These are phyloP conservation scores for Scortechinia acanthostroma DNA, from an alignment of 2,329 filamentous ascomycete genomes.

Conservation along the genomic window DNA sequence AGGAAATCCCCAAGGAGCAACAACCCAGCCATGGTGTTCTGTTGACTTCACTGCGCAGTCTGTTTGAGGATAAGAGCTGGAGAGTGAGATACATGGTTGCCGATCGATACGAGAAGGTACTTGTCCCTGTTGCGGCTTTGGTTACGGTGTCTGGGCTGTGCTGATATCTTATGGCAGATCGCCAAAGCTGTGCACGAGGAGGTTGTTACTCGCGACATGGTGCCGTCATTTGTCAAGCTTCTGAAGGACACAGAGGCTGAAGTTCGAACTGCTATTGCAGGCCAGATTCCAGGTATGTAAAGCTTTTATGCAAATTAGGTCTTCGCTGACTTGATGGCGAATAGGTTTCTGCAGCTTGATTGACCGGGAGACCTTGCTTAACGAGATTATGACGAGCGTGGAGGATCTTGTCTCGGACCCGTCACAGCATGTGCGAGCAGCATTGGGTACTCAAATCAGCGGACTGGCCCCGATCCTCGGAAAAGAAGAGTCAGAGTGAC, in stretches of 20 bases:
- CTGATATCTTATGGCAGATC: slow-evolving; percentile 47
- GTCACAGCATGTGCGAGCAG: slow-evolving; percentile 92
- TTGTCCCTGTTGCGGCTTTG: slow-evolving; percentile 7
- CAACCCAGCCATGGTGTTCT: slow-evolving; percentile 92
- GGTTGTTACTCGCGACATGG: slow-evolving; percentile 85
- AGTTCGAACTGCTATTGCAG: slow-evolving; percentile 91
- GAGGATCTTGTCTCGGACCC: slow-evolving; percentile 93
- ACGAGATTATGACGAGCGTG: slow-evolving; percentile 92
- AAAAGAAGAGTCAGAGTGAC: slow-evolving; percentile 88
- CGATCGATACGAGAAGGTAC: slow-evolving; percentile 92
- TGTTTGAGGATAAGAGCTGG: slow-evolving; percentile 99
- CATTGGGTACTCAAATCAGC: slow-evolving; percentile 92
- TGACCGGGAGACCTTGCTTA: slow-evolving; percentile 78
- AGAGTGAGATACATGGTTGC: slow-evolving; percentile 98
- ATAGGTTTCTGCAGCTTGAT: slow-evolving; percentile 84
- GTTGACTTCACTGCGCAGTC: slow-evolving; percentile 77
- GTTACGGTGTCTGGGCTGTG: background rate
- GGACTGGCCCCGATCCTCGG: slow-evolving; percentile 92
- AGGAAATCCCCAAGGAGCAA: slow-evolving; percentile 95
- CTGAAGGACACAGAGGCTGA: slow-evolving; percentile 97
- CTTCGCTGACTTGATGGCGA: slow-evolving; percentile 7
- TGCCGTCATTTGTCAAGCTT: slow-evolving; percentile 93
- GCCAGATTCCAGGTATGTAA: slow-evolving; percentile 78
- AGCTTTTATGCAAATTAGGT: background rate
- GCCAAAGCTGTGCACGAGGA: slow-evolving; percentile 97